Evolutionary conservation across 352 stramenopile species (phyloP).

Genomic region (Globisporangium viniferum): DNA sequence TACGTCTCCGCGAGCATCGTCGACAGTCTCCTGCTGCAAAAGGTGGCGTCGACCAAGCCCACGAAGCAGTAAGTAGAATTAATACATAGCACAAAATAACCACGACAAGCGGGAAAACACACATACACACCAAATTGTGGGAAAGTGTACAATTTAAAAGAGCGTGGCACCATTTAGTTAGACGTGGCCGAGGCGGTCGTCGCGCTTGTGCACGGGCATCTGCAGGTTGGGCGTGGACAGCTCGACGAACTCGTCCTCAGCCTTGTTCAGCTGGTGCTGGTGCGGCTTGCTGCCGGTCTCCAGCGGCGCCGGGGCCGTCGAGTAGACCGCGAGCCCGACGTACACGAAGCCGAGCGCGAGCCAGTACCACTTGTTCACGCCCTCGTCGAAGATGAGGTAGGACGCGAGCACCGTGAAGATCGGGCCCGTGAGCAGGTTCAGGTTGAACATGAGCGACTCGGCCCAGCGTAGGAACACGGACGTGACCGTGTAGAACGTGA

Average conservation of each 20-base stretch:
- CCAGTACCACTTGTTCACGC: conserved; percentile 64
- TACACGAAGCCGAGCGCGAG: conserved; percentile 54
- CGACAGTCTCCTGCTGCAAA: conserved; percentile 65
- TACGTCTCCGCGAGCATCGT: conserved; percentile 82
- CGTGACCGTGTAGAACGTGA: conserved; percentile 63
- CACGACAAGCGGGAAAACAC: not conserved
- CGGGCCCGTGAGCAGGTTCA: conserved; percentile 52
- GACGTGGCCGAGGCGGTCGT: conserved; percentile 13
- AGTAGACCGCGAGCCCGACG: conserved; percentile 51
- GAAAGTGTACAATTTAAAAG: no score
- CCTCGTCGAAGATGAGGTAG: conserved; percentile 56
- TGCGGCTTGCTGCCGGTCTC: conserved; percentile 17
- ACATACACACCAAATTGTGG: not conserved
- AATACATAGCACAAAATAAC: not conserved
- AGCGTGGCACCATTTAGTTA: not conserved
- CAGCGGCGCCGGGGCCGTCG: conserved; percentile 30
- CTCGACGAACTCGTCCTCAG: conserved; percentile 6
- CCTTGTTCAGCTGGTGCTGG: not conserved
- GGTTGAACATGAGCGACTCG: conserved; percentile 71
- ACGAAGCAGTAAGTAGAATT: conserved; percentile 2
- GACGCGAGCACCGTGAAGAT: conserved; percentile 59
- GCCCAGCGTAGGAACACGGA: conserved; percentile 54
- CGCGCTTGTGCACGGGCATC: conserved; percentile 3
- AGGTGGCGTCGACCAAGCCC: conserved; percentile 15
- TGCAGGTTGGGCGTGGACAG: conserved; percentile 5